These are phyloP conservation scores for Bacidia rubella DNA, from an alignment of 495 filamentous ascomycete species.

Conservation along the genomic window DNA sequence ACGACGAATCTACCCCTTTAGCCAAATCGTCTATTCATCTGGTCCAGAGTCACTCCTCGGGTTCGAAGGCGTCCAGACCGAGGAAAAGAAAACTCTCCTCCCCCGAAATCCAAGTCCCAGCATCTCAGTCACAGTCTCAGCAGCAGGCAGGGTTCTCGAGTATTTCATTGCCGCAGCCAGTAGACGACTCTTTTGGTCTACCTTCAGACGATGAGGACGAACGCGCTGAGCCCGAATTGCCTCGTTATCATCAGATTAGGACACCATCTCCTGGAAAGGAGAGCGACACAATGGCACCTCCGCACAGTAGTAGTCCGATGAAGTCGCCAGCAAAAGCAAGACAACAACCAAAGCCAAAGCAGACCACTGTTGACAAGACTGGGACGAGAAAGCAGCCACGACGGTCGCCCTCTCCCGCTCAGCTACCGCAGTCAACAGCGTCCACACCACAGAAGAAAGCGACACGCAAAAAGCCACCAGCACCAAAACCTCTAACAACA, in stretches of 20 bases:
- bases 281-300: slow-evolving; percentile 18
- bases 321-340: background rate
- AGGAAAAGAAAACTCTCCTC: slow-evolving; percentile 18
- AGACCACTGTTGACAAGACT: background rate
- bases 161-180: background rate
- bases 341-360: background rate
- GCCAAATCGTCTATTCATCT: slow-evolving; percentile 4
- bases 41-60: slow-evolving; percentile 7
- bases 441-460: slow-evolving; percentile 6
- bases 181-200: slow-evolving; percentile 1
- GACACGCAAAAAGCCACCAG: background rate
- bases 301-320: slow-evolving; percentile 14
- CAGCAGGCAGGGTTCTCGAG: slow-evolving; percentile 6
- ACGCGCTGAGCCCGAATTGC: slow-evolving; percentile 7
- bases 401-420: slow-evolving; percentile 2
- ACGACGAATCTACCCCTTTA: slow-evolving; percentile 54
- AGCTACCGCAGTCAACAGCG: slow-evolving; percentile 13
- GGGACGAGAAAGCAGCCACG: background rate
- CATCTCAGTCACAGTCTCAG: slow-evolving; percentile 12
- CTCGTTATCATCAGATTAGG: slow-evolving; percentile 1
- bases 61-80: slow-evolving; percentile 8
- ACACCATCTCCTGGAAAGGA: slow-evolving; percentile 3
- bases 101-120: slow-evolving; percentile 17
- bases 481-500: slow-evolving; percentile 16
- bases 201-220: slow-evolving; percentile 4